These are phyloP conservation scores for Fusarium domesticum DNA, from an alignment of 2,329 filamentous ascomycete species.

Conservation along the genomic window DNA sequence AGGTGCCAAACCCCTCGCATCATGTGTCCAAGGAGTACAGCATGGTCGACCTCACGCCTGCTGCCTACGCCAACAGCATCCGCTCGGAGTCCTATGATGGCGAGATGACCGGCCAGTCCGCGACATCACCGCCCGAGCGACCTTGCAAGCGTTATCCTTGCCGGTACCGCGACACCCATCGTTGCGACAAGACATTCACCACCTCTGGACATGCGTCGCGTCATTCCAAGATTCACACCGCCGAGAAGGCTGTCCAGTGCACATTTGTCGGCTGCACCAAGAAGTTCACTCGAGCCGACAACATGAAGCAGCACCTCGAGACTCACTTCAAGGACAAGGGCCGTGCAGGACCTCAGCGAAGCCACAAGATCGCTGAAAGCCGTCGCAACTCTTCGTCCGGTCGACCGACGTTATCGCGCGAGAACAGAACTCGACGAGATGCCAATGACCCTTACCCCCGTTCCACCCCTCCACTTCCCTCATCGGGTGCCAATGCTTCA, in stretches of 20 bases:
- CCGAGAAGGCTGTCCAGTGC: constrained; percentile 71
- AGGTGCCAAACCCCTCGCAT: constrained; percentile 36
- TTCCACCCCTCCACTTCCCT: constrained; percentile 36
- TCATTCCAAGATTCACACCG: constrained; percentile 80
- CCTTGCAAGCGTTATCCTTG: constrained; percentile 69
- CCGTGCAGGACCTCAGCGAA: constrained; percentile 38
- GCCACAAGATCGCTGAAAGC: constrained; percentile 34
- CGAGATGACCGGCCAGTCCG: constrained; percentile 39
- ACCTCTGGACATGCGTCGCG: constrained; percentile 83
- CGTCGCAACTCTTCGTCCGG: constrained; percentile 34
- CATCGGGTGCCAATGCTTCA: constrained; percentile 34
- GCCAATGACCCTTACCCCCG: constrained; percentile 38
- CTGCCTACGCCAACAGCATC: constrained; percentile 42
- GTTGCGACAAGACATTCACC: constrained; percentile 77
- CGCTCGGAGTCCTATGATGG: constrained; percentile 52
- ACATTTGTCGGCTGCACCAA: constrained; percentile 69
- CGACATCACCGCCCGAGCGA: constrained; percentile 44
- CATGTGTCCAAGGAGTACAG: constrained; percentile 36
- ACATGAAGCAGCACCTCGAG: constrained; percentile 82
- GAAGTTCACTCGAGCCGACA: constrained; percentile 78
- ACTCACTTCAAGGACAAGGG: constrained; percentile 68
- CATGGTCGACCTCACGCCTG: constrained; percentile 38
- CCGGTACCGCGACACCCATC: constrained; percentile 66
- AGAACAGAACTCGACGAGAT: constrained; percentile 38
- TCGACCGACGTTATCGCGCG: constrained; percentile 26